Evolutionary conservation across 768 basidiomycete genomes (phyloP).

Genomic region (Lentinula raphanica): DNA sequence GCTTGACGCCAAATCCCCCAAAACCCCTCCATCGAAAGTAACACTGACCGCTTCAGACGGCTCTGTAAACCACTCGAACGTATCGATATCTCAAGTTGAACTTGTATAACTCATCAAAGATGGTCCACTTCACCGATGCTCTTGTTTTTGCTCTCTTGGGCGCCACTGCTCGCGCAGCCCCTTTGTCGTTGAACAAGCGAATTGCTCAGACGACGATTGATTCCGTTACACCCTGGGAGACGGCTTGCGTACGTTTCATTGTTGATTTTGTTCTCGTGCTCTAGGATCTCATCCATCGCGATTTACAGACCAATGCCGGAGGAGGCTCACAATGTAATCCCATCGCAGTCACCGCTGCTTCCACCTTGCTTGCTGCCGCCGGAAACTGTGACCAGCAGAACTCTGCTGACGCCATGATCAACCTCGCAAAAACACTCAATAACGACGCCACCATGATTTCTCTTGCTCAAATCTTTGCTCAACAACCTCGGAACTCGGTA

Average conservation of each 20-base stretch:
- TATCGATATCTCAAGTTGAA: background rate
- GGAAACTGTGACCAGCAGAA: slow-evolving; percentile 36
- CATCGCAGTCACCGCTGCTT: slow-evolving; percentile 48
- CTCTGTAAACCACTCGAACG: background rate
- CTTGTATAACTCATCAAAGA: slow-evolving; percentile 13
- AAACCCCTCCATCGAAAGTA: too few species aligned
- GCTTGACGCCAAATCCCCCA: slow-evolving; percentile 1
- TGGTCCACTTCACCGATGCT: slow-evolving; percentile 26
- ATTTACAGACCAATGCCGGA: slow-evolving; percentile 44
- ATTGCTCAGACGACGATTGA: slow-evolving; percentile 40
- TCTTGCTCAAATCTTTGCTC: slow-evolving; percentile 47
- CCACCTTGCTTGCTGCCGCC: slow-evolving; percentile 53
- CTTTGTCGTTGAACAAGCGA: slow-evolving; percentile 32
- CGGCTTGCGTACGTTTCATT: slow-evolving; percentile 37
- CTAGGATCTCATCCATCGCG: background rate
- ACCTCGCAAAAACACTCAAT: slow-evolving; percentile 38
- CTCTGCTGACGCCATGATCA: slow-evolving; percentile 48
- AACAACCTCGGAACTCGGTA: slow-evolving; percentile 55
- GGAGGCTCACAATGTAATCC: slow-evolving; percentile 56
- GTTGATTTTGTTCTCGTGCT: background rate
- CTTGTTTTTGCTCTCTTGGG: slow-evolving; percentile 28
- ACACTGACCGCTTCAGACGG: background rate
- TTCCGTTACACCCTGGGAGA: slow-evolving; percentile 38
- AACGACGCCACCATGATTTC: slow-evolving; percentile 43
- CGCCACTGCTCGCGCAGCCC: slow-evolving; percentile 28